Evolutionary conservation across 2,329 filamentous ascomycete genomes (phyloP), one percentile per base, ranked within the genome.

Genomic region (Neonectria sp.): DNA sequence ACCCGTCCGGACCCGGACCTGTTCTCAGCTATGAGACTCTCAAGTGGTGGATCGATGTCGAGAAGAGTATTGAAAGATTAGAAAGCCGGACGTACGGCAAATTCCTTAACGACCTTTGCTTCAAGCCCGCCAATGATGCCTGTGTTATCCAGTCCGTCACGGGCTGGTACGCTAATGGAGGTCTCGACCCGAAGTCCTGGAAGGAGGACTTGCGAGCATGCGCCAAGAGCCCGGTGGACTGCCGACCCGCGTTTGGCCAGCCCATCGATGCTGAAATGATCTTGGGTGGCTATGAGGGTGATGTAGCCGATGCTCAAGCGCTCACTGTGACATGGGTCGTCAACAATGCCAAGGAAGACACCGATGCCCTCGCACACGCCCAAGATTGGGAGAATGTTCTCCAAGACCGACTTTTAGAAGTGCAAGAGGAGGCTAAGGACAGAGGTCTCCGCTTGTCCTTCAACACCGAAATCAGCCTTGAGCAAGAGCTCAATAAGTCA

Each of bases 401-500:
- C 63, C 94, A 92, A 76, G 84, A 90, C 62, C 88, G 92, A 9
- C 86, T 99, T 11, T 84, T 95, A 24, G 88, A 90, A n/a, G 90
- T 95, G 1, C 94, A 97, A 79, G 83, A 88, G 15, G 95, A 99
- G 81, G 97, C 96, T 8, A 81, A 81, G 4, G 86, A 91, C 24
- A 90, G 93, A 55, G 95, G 95, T 1, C 87, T 99, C 11, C 89
- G 96, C 24, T 84, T 99, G 40, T 98, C 95, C 8, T 99, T 98
- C 86, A 97, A 91, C 56, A 97, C 96, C 0, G 96, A 99, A 82
- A 93, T 95, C 80, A 98, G 95, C 80, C 84, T 99, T 68, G 95
- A 98, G 79, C 89, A 98, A 78, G 96, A 99, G 78, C 86, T 99
- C 65, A 99, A 98, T 85, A 97, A 98, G 82, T 97, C 95, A 43